phyloP scores from a whole-genome alignment of 2,329 filamentous ascomycete genomes.

The Fusarium sp. region DNA sequence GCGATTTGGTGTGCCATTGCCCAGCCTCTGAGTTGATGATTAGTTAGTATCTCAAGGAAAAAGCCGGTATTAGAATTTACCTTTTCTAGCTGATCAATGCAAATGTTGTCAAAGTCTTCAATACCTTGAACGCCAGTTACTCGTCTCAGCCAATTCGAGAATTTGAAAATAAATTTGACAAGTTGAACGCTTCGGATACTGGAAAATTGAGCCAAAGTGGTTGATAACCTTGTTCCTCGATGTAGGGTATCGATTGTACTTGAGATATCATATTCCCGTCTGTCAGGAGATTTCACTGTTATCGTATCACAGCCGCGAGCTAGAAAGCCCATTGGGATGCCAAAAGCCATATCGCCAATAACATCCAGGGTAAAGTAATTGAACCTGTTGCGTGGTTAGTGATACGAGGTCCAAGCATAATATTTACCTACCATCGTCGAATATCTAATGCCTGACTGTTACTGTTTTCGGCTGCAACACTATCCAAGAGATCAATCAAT shows the following conservation, averaged over 20 bases:
- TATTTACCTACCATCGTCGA: background rate
- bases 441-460: background rate
- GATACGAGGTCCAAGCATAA: background rate
- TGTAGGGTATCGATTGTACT: background rate
- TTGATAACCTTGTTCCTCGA: background rate
- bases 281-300: background rate
- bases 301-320: background rate
- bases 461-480: background rate
- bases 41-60: background rate
- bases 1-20: background rate
- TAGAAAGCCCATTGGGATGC: background rate
- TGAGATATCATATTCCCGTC: background rate
- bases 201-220: background rate
- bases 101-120: background rate
- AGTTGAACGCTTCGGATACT: background rate
- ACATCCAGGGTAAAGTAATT: background rate
- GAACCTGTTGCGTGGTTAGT: background rate
- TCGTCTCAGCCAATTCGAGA: background rate
- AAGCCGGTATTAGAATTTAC: rapidly evolving
- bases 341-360: background rate
- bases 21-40: background rate
- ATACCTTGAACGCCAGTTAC: background rate
- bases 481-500: background rate
- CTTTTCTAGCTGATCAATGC: background rate
- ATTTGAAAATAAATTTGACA: background rate